Evolutionary conservation across 129 eudicot species (phyloP), one percentile per base, ranked within the genome.

Genomic region (Flaveria ramosissima): DNA sequence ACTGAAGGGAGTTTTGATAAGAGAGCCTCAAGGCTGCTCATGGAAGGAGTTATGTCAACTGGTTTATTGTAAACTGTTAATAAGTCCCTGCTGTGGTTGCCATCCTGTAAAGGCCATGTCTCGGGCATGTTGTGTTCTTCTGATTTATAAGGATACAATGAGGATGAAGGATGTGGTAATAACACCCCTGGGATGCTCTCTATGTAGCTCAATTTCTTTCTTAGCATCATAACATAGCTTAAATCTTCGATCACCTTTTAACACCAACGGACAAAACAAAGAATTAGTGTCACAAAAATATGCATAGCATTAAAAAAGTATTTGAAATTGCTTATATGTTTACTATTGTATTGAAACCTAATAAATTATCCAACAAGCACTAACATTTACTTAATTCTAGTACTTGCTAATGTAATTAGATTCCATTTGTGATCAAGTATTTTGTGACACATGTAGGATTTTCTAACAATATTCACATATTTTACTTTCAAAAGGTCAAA

Each of bases 181-280:
- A 95, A 83, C 11, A 89, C 99, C 26, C 99, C 99, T n/a, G 99
- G 99, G 43, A 95, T 95, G 89, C 96, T 95, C 66, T 95, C 99
- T 6, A 95, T 95, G 82, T 89, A 92, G 80, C 88, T 81, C 47
- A 91, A 61, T 65, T 92, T 92, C 87, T 88, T 95, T 50, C 97
- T 87, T 71, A 95, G 85, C 80, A 92, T 68, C 68, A 95, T 97
- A 7, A 95, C 95, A 74, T 86, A 89, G 89, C 88, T 95, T 83
- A 95, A 70, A 77, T 95, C 99, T 72, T 95, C 99, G 73, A 86
- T 71, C 70, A 91, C 94, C 98, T 92, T 57, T 21, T 39, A 0
- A 61, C 41, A 23, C 27, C n/a, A 21, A 21, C 11, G 24, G 14
- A n/a, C 36, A 61, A 11, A 61, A 61, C 13, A n/a, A 61, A 26